Evolutionary conservation across 2,329 filamentous ascomycete species (phyloP).

Genomic region (Beauveria pseudobassiana): DNA sequence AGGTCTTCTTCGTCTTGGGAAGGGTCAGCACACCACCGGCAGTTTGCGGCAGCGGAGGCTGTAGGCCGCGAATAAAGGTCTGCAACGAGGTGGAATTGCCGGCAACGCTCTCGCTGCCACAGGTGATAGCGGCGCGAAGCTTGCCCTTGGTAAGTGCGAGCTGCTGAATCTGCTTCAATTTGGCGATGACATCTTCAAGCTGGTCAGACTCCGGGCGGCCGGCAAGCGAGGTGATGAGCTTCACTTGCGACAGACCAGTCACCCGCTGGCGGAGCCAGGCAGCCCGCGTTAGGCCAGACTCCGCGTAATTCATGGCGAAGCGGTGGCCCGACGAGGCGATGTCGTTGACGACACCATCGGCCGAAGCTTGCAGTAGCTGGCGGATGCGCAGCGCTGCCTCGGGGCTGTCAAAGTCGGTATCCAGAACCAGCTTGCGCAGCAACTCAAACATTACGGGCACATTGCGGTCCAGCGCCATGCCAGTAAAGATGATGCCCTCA

Average conservation of each 20-base stretch:
- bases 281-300: constrained; percentile 66
- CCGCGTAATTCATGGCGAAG: constrained; percentile 77
- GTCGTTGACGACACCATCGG: constrained; percentile 83
- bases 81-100: constrained; percentile 65
- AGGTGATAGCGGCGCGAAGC: constrained; percentile 78
- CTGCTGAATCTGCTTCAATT: constrained; percentile 78
- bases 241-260: constrained; percentile 83
- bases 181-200: constrained; percentile 67
- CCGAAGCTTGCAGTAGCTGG: constrained; percentile 77
- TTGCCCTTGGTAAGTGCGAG: constrained; percentile 63
- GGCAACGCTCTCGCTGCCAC: constrained; percentile 63
- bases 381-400: constrained; percentile 76
- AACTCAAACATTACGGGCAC: constrained; percentile 87
- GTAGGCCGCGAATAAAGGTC: constrained; percentile 52
- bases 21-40: constrained; percentile 26
- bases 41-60: constrained; percentile 32
- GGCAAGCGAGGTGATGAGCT: constrained; percentile 72
- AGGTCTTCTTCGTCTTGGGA: constrained; percentile 58
- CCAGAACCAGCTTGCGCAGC: constrained; percentile 68
- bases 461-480: constrained; percentile 84
- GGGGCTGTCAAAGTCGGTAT: constrained; percentile 83
- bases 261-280: constrained; percentile 75
- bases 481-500: constrained; percentile 78
- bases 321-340: constrained; percentile 86
- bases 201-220: constrained; percentile 62